Percentiles rank a stretch among this genome's conserved stretches.
phyloP scores from a whole-genome alignment of 306 rosid species.

The Quercus engelmannii region DNA sequence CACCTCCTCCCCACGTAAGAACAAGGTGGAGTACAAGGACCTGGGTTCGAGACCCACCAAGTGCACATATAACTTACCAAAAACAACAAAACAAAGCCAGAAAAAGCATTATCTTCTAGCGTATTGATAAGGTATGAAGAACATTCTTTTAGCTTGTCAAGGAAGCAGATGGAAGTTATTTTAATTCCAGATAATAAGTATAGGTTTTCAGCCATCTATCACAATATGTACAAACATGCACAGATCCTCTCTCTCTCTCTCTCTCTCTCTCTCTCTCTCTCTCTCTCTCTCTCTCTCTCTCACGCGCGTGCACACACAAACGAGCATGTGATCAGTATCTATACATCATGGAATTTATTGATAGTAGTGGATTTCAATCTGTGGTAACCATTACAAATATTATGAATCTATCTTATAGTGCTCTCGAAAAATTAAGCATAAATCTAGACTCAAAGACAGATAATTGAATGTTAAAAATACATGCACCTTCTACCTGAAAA shows the following conservation, averaged over 20 bases:
- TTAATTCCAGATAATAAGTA: neutral
- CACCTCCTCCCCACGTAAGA: no score
- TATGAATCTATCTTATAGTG: neutral
- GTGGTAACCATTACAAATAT: neutral
- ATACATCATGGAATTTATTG: neutral
- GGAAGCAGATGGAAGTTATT: neutral
- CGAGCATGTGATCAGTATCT: neutral
- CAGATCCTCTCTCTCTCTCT: no score
- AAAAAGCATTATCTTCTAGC: neutral
- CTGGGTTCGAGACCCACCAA: no score
- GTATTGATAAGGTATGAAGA: neutral
- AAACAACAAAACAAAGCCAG: no score
- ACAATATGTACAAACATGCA: neutral
- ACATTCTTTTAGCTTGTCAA: neutral
- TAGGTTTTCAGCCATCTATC: neutral
- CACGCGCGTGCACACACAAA: neutral
- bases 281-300: no score
- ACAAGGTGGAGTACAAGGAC: no score
- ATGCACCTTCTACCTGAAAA: neutral
- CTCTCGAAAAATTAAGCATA: neutral
- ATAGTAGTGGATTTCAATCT: no score
- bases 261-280: no score
- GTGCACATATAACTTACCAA: no score
- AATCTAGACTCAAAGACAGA: neutral
- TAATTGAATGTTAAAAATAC: neutral